These are phyloP conservation scores for Colletotrichum echinochloae DNA, from an alignment of 2,329 filamentous ascomycete species.

Conservation along the genomic window DNA sequence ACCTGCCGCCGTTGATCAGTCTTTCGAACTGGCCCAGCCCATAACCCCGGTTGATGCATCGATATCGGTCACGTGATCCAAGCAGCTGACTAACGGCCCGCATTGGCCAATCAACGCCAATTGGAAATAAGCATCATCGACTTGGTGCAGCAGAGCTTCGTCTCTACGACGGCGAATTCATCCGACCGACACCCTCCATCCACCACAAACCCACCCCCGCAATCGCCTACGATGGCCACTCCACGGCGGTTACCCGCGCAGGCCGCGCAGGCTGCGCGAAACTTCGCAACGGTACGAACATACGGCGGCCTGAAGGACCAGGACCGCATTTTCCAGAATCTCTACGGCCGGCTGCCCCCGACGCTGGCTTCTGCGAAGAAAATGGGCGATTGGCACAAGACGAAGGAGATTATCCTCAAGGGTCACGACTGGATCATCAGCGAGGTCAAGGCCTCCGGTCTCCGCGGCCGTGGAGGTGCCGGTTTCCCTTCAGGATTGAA, in stretches of 20 bases:
- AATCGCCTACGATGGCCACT: slow-evolving; percentile 56
- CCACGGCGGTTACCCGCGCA: slow-evolving; percentile 49
- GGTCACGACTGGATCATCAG: slow-evolving; percentile 99
- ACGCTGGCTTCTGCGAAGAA: slow-evolving; percentile 96
- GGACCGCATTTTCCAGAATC: slow-evolving; percentile 98
- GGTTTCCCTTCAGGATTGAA: slow-evolving; percentile 98
- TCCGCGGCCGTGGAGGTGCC: slow-evolving; percentile 95
- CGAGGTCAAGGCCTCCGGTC: slow-evolving; percentile 95
- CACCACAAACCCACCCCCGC: slow-evolving; percentile 45
- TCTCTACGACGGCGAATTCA: slow-evolving; percentile 36
- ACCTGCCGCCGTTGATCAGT: background rate
- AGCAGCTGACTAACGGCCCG: slow-evolving; percentile 45
- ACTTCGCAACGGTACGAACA: slow-evolving; percentile 81
- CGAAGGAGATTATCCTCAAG: slow-evolving; percentile 97
- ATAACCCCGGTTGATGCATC: slow-evolving; percentile 39
- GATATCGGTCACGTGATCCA: background rate
- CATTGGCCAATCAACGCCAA: slow-evolving; percentile 57
- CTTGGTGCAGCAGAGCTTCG: slow-evolving; percentile 34
- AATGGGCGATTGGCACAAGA: slow-evolving; percentile 99
- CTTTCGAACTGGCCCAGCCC: slow-evolving; percentile 11
- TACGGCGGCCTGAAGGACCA: slow-evolving; percentile 94
- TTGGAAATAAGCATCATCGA: slow-evolving; percentile 41
- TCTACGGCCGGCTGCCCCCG: slow-evolving; percentile 92
- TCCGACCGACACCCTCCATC: slow-evolving; percentile 48
- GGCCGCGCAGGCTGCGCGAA: slow-evolving; percentile 41